Percentiles rank a stretch among this genome's conserved stretches.
Evolutionary conservation across 1,139 yeast genomes (phyloP).

Genomic region (Petasospora fabianii): DNA sequence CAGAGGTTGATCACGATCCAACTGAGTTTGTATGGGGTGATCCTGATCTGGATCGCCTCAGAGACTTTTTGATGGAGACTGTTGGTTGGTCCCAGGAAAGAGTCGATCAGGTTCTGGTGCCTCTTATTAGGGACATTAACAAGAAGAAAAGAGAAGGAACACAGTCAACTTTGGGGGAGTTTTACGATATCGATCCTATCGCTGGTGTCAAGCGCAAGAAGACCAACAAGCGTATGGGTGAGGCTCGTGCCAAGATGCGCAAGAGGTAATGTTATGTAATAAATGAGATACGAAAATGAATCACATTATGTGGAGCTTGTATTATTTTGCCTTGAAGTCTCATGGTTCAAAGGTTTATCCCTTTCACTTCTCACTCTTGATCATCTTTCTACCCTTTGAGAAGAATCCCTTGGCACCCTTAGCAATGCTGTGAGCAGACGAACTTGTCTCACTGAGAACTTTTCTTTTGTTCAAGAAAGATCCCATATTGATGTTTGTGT

Average conservation of each 20-base stretch:
- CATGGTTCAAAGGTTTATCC: no score
- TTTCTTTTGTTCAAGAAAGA: slow-evolving; percentile 23
- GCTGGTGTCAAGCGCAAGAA: slow-evolving; percentile 36
- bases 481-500: slow-evolving; percentile 20
- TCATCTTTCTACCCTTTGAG: slow-evolving; percentile 28
- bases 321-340: no score
- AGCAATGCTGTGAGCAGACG: slow-evolving; percentile 27
- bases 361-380: slow-evolving; percentile 20
- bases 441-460: slow-evolving; percentile 25
- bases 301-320: neutral
- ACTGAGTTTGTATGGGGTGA: slow-evolving; percentile 86
- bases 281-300: neutral
- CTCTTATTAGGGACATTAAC: slow-evolving; percentile 78
- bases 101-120: slow-evolving; percentile 85
- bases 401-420: slow-evolving; percentile 30
- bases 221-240: slow-evolving; percentile 51
- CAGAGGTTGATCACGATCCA: slow-evolving; percentile 79
- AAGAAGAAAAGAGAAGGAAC: slow-evolving; percentile 50
- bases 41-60: slow-evolving; percentile 77
- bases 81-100: slow-evolving; percentile 81
- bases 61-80: slow-evolving; percentile 62
- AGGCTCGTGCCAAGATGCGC: slow-evolving; percentile 52
- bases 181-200: slow-evolving; percentile 43
- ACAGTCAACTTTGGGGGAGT: slow-evolving; percentile 56
- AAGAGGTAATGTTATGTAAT: slow-evolving; percentile 12